Evolutionary conservation across 73 alveolate genomes (phyloP), one percentile per base, ranked within the genome.

Genomic region (Diophrys appendiculata): DNA sequence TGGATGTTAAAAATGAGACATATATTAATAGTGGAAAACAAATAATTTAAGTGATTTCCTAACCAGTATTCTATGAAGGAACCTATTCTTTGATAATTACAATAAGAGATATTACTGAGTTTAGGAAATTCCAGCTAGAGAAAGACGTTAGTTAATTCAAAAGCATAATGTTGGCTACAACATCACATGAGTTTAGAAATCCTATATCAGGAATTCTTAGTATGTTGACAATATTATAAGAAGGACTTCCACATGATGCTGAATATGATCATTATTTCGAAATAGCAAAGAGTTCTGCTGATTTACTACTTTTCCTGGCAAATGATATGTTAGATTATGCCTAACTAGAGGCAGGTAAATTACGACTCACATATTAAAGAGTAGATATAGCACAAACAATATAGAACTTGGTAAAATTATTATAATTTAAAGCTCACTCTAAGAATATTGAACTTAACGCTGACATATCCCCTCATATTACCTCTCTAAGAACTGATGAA

Each of bases 321-420:
- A 78, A 34, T 33, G 87, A 78, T 35, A 78, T 78, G 13, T 69
- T 78, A 52, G 87, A 78, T 69, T 78, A 32, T 68, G 31, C 79
- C n/a, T 34, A 78, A 30, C 0, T 78, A 32, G 87, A 78, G 29
- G 1, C 87, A 13, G 69, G 64, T 24, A 22, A 25, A 11, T 25
- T 78, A 2, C n/a, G 33, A 13, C 60, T 78, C 33, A 31, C 73
- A 29, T 78, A 26, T 33, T 67, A 69, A 13, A 33, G 1, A n/a
- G 11, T 32, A 53, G 8, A 68, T 25, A 13, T 68, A 31, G 3
- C 31, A 13, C 8, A 68, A 24, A 31, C 68, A n/a, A 1, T 31
- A 8, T 25, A 78, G 35, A 53, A 78, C 1, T 30, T 34, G 33
- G 14, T 34, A 13, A 24, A 30, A 8, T 28, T 78, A 23, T 29